Evolutionary conservation across 1,139 yeast species (phyloP).

Genomic region (Wickerhamomyces sp.): DNA sequence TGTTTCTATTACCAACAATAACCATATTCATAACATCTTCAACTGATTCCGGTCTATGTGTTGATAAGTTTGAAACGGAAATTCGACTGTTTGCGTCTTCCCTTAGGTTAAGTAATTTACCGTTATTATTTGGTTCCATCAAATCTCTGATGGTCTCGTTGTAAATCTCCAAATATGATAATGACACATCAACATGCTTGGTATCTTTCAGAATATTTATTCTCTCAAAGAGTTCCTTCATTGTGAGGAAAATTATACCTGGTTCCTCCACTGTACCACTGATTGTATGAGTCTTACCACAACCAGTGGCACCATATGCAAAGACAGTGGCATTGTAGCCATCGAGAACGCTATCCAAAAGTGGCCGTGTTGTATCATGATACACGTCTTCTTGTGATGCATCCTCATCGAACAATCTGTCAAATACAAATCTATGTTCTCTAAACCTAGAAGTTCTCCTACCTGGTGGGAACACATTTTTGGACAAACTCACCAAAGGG

Average conservation of each 20-base stretch:
- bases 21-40: conserved; percentile 82
- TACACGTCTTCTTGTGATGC: conserved; percentile 67
- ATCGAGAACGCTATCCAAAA: conserved; percentile 69
- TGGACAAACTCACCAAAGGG: conserved; percentile 58
- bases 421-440: conserved; percentile 82
- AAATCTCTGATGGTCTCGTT: conserved; percentile 85
- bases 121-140: conserved; percentile 45
- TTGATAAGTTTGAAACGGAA: conserved; percentile 67
- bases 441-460: conserved; percentile 45
- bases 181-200: conserved; percentile 51
- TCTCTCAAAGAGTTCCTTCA: conserved; percentile 64
- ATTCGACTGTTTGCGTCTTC: conserved; percentile 70
- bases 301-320: conserved; percentile 98
- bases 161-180: conserved; percentile 82
- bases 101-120: conserved; percentile 47
- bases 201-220: conserved; percentile 54
- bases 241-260: conserved; percentile 75
- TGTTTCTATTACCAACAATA: conserved; percentile 61
- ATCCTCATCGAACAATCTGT: conserved; percentile 62
- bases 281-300: conserved; percentile 95
- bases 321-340: conserved; percentile 90
- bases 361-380: conserved; percentile 59
- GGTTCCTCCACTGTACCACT: conserved; percentile 71
- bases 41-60: conserved; percentile 58
- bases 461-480: conserved; percentile 40